Base-by-base conservation (phyloP, 345 rosid genomes). In the Eucalyptus guilfoylei region DNA sequence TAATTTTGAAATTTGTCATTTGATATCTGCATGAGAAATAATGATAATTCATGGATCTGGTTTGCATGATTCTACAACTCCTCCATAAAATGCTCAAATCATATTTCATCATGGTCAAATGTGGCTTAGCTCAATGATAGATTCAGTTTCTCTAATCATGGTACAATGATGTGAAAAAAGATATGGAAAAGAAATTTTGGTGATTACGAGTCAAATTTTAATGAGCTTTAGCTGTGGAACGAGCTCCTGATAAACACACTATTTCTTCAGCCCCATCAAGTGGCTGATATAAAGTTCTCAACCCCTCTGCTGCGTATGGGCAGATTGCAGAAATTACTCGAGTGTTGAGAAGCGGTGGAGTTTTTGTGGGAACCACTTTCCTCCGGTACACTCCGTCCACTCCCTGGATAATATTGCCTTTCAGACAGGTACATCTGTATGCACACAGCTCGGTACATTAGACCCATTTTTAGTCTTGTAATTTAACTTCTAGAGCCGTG, bases 311-410 rank as follows among this genome's bases (percentile, higher is more conserved):
- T 17, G 15, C 9, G 3, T 19, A 11, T 5, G 64, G 69, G 69
- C 94, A 96, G 98, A 87, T 97, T 91, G 97, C 99, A 91, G 99
- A 97, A 94, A 96, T 97, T 88, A 92, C 95, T 86, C 97, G 99
- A 85, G 89, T 93, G 87, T 90, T 96, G 91, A 92, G 94, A 91
- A 96, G 97, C 49, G 99, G 98, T 81, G 99, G 98, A 88, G 95
- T 97, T 24, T 95, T 96, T 89, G 98, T 96, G 30, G 99, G 99
- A 88, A 96, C 96, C 37, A 97, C 98, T 49, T 96, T 97, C 93
- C 97, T 96, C 69, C 94, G 95, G 81, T 93, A 94, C 91, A 95
- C 91, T 90, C 90, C 95, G 49, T 88, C 94, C 16, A 96, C 95
- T 88, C 93, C 98, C 2, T 91, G 91, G 94, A 87, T 95, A 26